Base-by-base conservation (phyloP, 495 filamentous ascomycete species). In the Penicillium tannophilum region DNA sequence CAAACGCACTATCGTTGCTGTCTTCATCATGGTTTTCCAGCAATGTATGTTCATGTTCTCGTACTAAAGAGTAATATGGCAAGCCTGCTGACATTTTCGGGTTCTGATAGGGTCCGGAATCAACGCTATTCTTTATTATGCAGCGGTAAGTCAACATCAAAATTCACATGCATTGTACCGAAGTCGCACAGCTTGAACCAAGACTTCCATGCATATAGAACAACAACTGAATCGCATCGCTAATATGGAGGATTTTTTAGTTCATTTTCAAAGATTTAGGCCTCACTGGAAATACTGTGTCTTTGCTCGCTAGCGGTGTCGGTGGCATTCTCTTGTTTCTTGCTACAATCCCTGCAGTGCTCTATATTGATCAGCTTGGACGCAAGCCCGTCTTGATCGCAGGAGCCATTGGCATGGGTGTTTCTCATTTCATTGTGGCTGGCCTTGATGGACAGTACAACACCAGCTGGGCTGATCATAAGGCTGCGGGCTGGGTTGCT, bases 311-410 rank as follows among this genome's bases (percentile, higher is more conserved):
- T 6, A 88, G 85, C 2, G 86, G 87, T 33, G 78, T 90, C 35
- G 86, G 87, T 61, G 90, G 88, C 64, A 88, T 87, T 17, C 66
- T 90, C n/a, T 86, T 89, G 68, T 88, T 90, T 68, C 72, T 88
- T 69, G 87, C 86, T 67, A 89, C 86, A 0, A 68, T 82, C 3
- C 72, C 86, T 41, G 83, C 84, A 54, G 88, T 85, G 69, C 80
- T 88, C 64, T 88, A 83, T 71, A 84, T 91, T 60, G 88, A 91
- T 64, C 83, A 81, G 58, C 88, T 83, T 43, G 88, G 88, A 20
- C 86, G 88, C 31, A 81, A 88, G 56, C 82, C 84, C 4, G 79
- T 91, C 26, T 82, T 92, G 26, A 83, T 91, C 43, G 82, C 72
- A n/a, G 88, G 90, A 43, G 87, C 86, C n/a, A 64, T 87, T 33